A percentile compares a stretch with the other conserved stretches of the same genome.
Evolutionary conservation across 2,329 filamentous ascomycete genomes (phyloP).

Genomic region (Paradendryphiella salina): DNA sequence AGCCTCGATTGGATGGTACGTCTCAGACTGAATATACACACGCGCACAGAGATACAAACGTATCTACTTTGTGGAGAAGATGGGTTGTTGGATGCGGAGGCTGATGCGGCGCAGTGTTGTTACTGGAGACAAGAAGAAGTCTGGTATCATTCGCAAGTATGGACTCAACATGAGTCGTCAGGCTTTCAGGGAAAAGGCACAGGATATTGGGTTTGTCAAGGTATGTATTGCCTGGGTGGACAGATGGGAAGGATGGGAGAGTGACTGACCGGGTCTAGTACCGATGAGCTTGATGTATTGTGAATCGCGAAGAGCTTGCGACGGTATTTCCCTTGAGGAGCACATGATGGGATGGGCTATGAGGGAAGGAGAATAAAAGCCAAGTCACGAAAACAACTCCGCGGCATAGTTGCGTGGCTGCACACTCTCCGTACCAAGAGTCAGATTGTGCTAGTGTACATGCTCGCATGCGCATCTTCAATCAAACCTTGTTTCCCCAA

Average conservation of each 20-base stretch:
- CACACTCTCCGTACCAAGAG: too few species aligned
- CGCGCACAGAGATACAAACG: too few species aligned
- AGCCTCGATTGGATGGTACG: slow-evolving; percentile 84
- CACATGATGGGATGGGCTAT: too few species aligned
- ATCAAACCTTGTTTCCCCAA: too few species aligned
- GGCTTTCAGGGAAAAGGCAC: slow-evolving; percentile 68
- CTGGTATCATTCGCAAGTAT: slow-evolving; percentile 99
- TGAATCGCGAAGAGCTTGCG: too few species aligned
- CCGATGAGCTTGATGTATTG: background rate
- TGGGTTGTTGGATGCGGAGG: background rate
- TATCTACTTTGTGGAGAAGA: too few species aligned
- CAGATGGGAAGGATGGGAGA: background rate
- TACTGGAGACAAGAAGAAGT: slow-evolving; percentile 48
- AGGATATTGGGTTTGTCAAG: slow-evolving; percentile 69
- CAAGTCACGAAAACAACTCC: too few species aligned
- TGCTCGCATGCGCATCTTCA: too few species aligned
- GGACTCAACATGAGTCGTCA: slow-evolving; percentile 78
- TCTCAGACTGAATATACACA: background rate
- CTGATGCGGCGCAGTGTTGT: slow-evolving; percentile 22
- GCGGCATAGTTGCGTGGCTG: too few species aligned
- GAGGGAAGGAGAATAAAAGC: too few species aligned
- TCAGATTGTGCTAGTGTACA: too few species aligned
- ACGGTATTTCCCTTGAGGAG: too few species aligned
- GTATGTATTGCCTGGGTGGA: slow-evolving; percentile 42
- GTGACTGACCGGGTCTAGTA: background rate